Conservation (phyloP, 2,329 filamentous ascomycete genomes). For the Ophiosphaerella korrae region DNA sequence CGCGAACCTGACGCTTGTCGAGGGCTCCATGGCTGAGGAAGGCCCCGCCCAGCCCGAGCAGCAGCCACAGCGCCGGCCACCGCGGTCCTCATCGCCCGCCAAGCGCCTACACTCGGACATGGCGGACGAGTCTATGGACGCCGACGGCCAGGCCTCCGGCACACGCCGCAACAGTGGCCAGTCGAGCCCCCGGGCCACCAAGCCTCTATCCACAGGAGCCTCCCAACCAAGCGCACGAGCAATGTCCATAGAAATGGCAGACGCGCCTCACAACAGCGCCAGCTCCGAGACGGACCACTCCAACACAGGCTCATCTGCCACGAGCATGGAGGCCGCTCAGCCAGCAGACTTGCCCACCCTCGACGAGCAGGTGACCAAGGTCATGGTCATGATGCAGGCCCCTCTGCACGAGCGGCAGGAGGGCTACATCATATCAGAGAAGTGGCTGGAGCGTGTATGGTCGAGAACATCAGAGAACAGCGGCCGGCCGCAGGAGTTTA, state of each 20-base stretch:
- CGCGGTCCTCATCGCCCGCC: slow-evolving; percentile 58
- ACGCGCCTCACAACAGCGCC: slow-evolving; percentile 34
- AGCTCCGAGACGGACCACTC: slow-evolving; percentile 37
- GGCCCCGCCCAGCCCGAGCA: slow-evolving; percentile 21
- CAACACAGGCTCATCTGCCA: slow-evolving; percentile 28
- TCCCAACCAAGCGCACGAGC: slow-evolving; percentile 39
- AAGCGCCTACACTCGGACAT: slow-evolving; percentile 62
- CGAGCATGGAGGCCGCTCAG: slow-evolving; percentile 26
- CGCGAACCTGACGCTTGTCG: slow-evolving; percentile 56
- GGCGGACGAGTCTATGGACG: slow-evolving; percentile 52
- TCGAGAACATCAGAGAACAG: slow-evolving; percentile 41
- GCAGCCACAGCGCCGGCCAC: slow-evolving; percentile 25
- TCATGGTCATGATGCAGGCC: slow-evolving; percentile 66
- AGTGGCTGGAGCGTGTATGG: slow-evolving; percentile 68
- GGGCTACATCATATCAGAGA: slow-evolving; percentile 77
- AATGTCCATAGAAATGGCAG: slow-evolving; percentile 53
- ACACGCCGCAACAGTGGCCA: slow-evolving; percentile 30
- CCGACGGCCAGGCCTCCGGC: slow-evolving; percentile 27
- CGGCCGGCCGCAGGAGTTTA: slow-evolving; percentile 54
- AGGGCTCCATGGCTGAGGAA: slow-evolving; percentile 33
- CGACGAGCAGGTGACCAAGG: slow-evolving; percentile 75
- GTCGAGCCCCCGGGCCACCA: slow-evolving; percentile 33
- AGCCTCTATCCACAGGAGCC: slow-evolving; percentile 25
- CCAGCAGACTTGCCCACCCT: slow-evolving; percentile 35
- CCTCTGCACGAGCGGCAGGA: slow-evolving; percentile 67